phyloP scores from a whole-genome alignment of 345 rosid species.

The Brassica rapa region DNA sequence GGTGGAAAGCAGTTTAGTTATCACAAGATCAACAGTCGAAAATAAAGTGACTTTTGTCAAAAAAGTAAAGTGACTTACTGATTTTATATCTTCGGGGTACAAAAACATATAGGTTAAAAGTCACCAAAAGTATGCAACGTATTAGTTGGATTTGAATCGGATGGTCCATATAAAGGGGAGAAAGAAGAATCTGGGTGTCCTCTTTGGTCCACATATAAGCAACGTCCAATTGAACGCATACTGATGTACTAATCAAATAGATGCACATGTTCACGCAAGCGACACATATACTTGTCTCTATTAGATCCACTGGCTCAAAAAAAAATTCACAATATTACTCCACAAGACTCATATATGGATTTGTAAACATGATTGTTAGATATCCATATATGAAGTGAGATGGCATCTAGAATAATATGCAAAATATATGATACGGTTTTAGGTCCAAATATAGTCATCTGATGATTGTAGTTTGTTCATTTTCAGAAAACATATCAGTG shows the following conservation, averaged over 20 bases:
- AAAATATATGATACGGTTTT: neutral
- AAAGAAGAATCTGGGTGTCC: slow-evolving; percentile 10
- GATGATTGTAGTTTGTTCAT: neutral
- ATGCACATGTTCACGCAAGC: slow-evolving; percentile 17
- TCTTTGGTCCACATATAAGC: slow-evolving; percentile 30
- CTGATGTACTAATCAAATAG: slow-evolving; percentile 15
- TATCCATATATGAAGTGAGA: neutral
- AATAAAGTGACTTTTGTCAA: too few relatives aligned
- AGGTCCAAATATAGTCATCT: neutral
- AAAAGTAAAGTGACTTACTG: neutral
- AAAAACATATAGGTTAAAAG: neutral
- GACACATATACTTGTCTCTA: slow-evolving; percentile 18
- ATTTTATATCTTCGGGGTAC: neutral
- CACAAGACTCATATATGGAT: neutral
- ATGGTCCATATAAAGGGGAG: slow-evolving; percentile 15
- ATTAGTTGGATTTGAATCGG: slow-evolving; percentile 22
- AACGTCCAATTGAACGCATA: slow-evolving; percentile 24
- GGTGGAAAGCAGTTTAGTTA: neutral
- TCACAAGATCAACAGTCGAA: neutral
- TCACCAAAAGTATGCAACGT: neutral
- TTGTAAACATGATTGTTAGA: neutral
- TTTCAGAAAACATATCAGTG: neutral
- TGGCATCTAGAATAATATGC: neutral
- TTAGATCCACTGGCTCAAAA: slow-evolving; percentile 18
- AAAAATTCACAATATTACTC: neutral